Evolutionary conservation across 1,284 basidiomycete species (phyloP).

Genomic region (Volvariella surrecta): DNA sequence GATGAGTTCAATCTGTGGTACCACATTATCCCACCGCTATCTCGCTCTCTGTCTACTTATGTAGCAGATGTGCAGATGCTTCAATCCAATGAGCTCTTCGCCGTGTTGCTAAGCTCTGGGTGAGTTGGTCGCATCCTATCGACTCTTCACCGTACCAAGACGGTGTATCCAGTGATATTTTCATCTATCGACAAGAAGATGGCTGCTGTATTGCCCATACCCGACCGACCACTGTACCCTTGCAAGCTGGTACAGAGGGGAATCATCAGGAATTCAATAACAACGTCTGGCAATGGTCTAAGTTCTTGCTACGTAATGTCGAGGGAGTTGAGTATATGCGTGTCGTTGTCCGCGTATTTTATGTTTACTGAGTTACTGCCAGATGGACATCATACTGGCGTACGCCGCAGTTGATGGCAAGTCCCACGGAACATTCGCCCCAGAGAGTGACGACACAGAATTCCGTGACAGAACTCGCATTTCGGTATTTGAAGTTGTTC

Average conservation of each 20-base stretch:
- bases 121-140: neutral
- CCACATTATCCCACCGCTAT: slow-evolving; percentile 43
- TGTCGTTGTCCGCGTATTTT: no score
- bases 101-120: slow-evolving; percentile 17
- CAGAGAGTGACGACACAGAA: no score
- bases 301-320: no score
- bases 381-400: slow-evolving; percentile 5
- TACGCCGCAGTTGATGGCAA: no score
- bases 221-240: no score
- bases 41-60: slow-evolving; percentile 25
- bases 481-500: no score
- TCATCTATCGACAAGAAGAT: neutral
- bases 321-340: no score
- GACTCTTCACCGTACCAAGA: neutral
- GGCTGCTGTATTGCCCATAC: neutral
- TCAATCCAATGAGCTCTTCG: slow-evolving; percentile 31
- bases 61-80: slow-evolving; percentile 37
- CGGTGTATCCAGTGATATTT: neutral
- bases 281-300: no score
- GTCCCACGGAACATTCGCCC: no score
- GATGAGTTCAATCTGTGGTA: slow-evolving; percentile 29
- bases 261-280: no score
- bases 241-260: no score
- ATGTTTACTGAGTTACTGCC: slow-evolving; percentile 1
- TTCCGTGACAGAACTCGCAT: no score